These are phyloP conservation scores for Zanthoxylum bungeanum DNA, from an alignment of 345 rosid genomes.

Conservation along the genomic window DNA sequence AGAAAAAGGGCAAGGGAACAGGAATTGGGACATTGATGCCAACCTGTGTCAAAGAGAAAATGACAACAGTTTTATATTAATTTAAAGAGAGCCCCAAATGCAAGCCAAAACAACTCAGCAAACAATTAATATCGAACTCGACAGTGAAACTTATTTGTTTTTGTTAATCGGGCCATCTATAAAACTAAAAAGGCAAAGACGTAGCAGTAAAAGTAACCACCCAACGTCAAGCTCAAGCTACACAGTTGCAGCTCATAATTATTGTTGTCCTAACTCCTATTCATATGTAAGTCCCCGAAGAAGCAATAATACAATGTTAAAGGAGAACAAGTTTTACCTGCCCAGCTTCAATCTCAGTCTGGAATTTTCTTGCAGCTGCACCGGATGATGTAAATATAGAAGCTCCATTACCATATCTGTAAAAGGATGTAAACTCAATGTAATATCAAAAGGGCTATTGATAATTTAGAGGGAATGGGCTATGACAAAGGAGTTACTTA, in stretches of 20 bases:
- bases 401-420: slow-evolving; percentile 96
- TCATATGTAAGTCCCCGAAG: background rate
- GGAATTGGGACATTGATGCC: slow-evolving; percentile 98
- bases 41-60: slow-evolving; percentile 39
- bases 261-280: background rate
- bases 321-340: slow-evolving; percentile 47
- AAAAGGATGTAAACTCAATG: slow-evolving; percentile 1
- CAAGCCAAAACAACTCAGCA: background rate
- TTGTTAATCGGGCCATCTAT: background rate
- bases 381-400: slow-evolving; percentile 88
- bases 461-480: background rate
- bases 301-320: background rate
- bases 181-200: background rate
- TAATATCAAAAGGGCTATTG: background rate
- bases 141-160: background rate
- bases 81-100: background rate
- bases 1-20: slow-evolving; percentile 94
- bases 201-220: background rate
- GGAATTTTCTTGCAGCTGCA: slow-evolving; percentile 93
- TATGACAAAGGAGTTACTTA: slow-evolving; percentile 40
- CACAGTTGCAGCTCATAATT: background rate
- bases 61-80: slow-evolving; percentile 6
- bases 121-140: background rate
- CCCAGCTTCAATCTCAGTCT: slow-evolving; percentile 90
- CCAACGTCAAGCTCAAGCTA: background rate